Evolutionary conservation across 371 early-diverging fungal genomes (phyloP), one percentile per base, ranked within the genome.

Genomic region (Chytridium lagenaria): DNA sequence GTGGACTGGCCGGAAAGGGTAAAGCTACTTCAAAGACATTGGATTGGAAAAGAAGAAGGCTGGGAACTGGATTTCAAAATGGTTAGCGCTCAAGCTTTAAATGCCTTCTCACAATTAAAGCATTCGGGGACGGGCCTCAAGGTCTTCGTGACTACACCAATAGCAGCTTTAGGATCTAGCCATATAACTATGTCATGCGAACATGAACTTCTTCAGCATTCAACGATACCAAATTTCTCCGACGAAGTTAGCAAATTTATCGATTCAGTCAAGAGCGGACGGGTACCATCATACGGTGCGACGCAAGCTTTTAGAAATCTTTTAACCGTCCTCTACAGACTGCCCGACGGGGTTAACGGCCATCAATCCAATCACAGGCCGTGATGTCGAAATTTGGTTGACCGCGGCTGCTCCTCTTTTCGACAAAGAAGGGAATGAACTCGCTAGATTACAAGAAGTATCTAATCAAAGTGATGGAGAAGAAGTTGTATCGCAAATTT

Each of bases 1-100:
- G 81, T 95, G 40, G 83, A 92, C 19, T 97, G 98, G 98, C 98
- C 98, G 0, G 89, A 91, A 2, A 84, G 91, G 26, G 96, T 97
- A 0, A 94, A 94, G 70, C 87, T 88, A 68, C 93, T 94, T 91
- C 98, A 97, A 73, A 73, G 86, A n/a, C 90, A 95, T 77, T 97
- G 98, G 98, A 97, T 97, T 51, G 95, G 95, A 15, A 92, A 90
- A 73, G 92, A 92, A 19, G 83, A 82, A 39, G 96, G 95, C 22
- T 91, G 91, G n/a, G 91, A 93, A 75, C 84, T 95, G 63, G 85
- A 87, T 19, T 39, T 66, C 23, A 15, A 31, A 5, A n/a, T n/a
- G n/a, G n/a, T n/a, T n/a, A n/a, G n/a, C n/a, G n/a, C n/a, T n/a
- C 36, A 12, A 61, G 37, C 61, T 61, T 34, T 34, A 57, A 39